phyloP scores from a whole-genome alignment of 306 rosid species.

The Senna tora region DNA sequence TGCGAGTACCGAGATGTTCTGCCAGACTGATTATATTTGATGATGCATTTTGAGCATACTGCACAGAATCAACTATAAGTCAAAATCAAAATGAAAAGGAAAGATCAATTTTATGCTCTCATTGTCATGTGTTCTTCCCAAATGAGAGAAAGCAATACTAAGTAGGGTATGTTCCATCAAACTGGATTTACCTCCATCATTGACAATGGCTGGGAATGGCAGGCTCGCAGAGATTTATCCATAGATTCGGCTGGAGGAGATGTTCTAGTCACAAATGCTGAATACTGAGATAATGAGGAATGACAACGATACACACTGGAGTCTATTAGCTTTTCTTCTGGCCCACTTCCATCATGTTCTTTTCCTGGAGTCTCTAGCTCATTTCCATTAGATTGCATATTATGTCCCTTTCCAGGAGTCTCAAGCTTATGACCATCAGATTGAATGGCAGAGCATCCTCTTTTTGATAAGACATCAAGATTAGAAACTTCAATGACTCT shows the following conservation, averaged over 20 bases:
- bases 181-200: conserved; percentile 78
- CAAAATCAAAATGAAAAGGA: conserved; percentile 39
- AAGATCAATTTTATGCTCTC: conserved; percentile 4
- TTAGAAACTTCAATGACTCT: conserved; percentile 44
- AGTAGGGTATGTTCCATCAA: background rate
- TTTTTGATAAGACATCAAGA: conserved; percentile 45
- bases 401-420: conserved; percentile 43
- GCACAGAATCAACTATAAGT: conserved; percentile 43
- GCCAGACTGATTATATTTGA: conserved; percentile 84
- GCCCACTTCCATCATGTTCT: conserved; percentile 44
- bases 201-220: conserved; percentile 93
- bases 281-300: conserved; percentile 73
- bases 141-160: background rate
- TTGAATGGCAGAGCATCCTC: conserved; percentile 52
- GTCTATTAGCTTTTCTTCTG: conserved; percentile 63
- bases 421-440: conserved; percentile 49
- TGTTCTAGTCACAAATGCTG: conserved; percentile 55
- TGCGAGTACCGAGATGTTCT: conserved; percentile 91
- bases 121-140: conserved; percentile 6
- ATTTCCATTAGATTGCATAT: conserved; percentile 43
- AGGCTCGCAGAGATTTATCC: conserved; percentile 66
- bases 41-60: conserved; percentile 72
- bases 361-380: conserved; percentile 45
- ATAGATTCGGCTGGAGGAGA: conserved; percentile 65
- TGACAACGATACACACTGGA: conserved; percentile 84